Conservation (phyloP, 2,329 filamentous ascomycete genomes). For the Aspergillus pseudoglaucus region DNA sequence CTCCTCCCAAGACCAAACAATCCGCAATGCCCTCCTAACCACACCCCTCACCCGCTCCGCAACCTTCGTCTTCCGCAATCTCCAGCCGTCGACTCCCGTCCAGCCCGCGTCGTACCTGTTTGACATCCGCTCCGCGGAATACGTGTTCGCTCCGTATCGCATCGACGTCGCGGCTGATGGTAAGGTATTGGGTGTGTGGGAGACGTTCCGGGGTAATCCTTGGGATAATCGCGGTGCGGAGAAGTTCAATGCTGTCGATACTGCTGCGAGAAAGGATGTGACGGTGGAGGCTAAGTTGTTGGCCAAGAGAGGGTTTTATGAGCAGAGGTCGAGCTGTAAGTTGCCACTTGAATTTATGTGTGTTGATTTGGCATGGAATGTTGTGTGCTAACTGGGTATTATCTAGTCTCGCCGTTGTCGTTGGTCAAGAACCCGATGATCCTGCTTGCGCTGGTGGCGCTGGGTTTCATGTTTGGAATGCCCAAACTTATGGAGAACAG, state of each 20-base stretch:
- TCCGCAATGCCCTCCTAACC: slow-evolving; percentile 47
- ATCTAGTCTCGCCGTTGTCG: slow-evolving; percentile 65
- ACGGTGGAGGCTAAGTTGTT: slow-evolving; percentile 58
- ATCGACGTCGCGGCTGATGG: slow-evolving; percentile 55
- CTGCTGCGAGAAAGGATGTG: slow-evolving; percentile 23
- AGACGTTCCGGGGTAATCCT: slow-evolving; percentile 81
- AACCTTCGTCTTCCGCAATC: slow-evolving; percentile 68
- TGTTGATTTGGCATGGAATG: background rate
- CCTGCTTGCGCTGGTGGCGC: slow-evolving; percentile 74
- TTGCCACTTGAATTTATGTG: slow-evolving; percentile 14
- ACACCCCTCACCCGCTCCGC: slow-evolving; percentile 63
- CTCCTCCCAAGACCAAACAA: slow-evolving; percentile 14
- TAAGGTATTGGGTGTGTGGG: slow-evolving; percentile 60
- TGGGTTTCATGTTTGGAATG: slow-evolving; percentile 83
- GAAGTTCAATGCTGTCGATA: slow-evolving; percentile 32
- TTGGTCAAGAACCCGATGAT: slow-evolving; percentile 97
- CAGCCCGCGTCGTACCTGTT: slow-evolving; percentile 62
- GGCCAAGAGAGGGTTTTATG: slow-evolving; percentile 66
- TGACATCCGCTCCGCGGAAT: slow-evolving; percentile 68
- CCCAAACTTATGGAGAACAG: slow-evolving; percentile 94
- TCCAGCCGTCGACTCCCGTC: slow-evolving; percentile 38
- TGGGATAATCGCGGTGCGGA: slow-evolving; percentile 73
- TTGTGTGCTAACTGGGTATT: slow-evolving; percentile 3
- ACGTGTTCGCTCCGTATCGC: slow-evolving; percentile 70
- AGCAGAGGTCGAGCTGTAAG: slow-evolving; percentile 69